These are phyloP conservation scores for Lotus japonicus DNA, from an alignment of 306 rosid genomes.

Conservation along the genomic window DNA sequence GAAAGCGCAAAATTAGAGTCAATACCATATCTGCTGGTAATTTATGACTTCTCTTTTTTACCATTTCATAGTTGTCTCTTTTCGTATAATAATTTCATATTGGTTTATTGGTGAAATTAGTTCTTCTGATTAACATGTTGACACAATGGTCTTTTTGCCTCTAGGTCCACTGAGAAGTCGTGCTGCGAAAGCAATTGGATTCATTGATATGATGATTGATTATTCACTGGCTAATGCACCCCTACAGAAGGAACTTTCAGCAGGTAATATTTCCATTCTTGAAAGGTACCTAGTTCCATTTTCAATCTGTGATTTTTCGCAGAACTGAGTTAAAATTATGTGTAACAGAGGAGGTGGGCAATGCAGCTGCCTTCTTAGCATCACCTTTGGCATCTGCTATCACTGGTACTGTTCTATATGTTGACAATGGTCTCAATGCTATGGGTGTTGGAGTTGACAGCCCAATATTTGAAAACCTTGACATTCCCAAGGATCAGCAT, in stretches of 20 bases:
- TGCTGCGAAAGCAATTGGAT: constrained; percentile 96
- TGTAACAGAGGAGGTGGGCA: constrained; percentile 82
- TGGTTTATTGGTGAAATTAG: neutral
- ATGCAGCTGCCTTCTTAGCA: constrained; percentile 79
- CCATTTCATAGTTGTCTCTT: neutral
- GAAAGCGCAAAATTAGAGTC: constrained; percentile 83
- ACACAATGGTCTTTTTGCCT: neutral
- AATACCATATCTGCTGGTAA: constrained; percentile 97
- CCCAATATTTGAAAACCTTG: constrained; percentile 38
- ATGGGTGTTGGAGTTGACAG: constrained; percentile 91
- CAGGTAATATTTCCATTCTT: constrained; percentile 45
- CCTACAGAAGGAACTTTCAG: constrained; percentile 81
- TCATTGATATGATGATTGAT: constrained; percentile 97
- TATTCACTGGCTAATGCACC: constrained; percentile 86
- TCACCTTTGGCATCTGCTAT: constrained; percentile 96
- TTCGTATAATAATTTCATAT: neutral
- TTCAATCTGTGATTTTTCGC: neutral
- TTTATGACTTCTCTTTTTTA: neutral
- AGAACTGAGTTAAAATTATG: constrained; percentile 12
- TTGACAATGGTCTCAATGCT: constrained; percentile 85
- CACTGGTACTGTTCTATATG: constrained; percentile 77
- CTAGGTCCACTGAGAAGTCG: constrained; percentile 96
- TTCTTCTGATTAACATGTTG: constrained; percentile 5
- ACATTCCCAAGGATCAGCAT: constrained; percentile 42
- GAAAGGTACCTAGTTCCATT: neutral